Evolutionary conservation across 306 rosid genomes (phyloP), one percentile per base, ranked within the genome.

Genomic region (Glycine tomentella): DNA sequence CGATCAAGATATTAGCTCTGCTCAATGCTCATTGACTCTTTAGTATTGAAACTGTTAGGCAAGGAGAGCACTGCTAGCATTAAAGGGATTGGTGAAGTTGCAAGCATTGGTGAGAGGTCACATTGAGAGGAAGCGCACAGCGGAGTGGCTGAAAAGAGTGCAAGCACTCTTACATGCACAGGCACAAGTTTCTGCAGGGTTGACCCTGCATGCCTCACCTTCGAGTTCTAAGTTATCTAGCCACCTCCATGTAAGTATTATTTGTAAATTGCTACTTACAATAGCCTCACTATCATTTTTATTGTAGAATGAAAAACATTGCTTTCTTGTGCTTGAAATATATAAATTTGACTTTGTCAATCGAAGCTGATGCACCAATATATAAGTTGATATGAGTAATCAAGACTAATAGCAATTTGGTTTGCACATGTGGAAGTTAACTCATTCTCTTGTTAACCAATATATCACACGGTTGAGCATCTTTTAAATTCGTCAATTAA

Each of bases 21-120:
- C 34, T 76, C 7, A 56, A 65, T 75, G 5, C 10, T 51, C 58
- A 10, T 7, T 25, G 31, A 25, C 31, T 25, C 31, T 25, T 25
- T 25, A 25, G 2, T 25, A 25, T 25, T 5, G 14, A 15, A 71
- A 38, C 12, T 81, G 64, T 84, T 51, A 95, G 99, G 99, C 98
- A 8, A 87, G 98, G 86, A 91, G 83, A 75, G 98, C 99, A 0
- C 84, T 95, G 56, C 79, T 96, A 45, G 99, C 99, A 3, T 74
- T 95, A 10, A 91, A 87, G 82, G 99, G 99, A 79, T 66, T 95
- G 81, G 99, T 95, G 81, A 93, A 90, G 81, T 90, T 95, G 1
- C 99, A 95, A 76, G 98, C 97, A 16, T 46, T 93, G 68, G 99
- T 93, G 51, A 91, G 98, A 68, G 98, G 98, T 59, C 96, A 93